Conservation (phyloP, 768 basidiomycete species). For the Tubosaeta sp. region DNA sequence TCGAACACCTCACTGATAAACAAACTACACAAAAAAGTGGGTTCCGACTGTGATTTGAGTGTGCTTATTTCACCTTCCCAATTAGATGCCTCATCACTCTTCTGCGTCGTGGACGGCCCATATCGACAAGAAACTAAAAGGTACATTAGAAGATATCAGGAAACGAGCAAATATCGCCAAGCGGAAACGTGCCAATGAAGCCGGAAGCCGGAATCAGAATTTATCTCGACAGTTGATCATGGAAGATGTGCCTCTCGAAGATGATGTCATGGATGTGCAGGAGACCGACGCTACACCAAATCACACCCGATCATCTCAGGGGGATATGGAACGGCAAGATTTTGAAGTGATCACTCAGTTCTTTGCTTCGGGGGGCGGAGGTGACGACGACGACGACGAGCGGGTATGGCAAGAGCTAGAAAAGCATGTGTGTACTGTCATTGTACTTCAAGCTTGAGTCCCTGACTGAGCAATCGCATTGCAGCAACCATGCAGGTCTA, state of each 20-base stretch:
- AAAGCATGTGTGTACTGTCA: conserved; percentile 36
- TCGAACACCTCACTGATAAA: conserved; percentile 35
- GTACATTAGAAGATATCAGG: conserved; percentile 43
- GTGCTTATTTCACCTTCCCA: not conserved
- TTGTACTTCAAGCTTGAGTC: not conserved
- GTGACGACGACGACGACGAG: conserved; percentile 42
- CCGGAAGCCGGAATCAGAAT: not conserved
- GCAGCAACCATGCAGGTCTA: conserved; percentile 41
- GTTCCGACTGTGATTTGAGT: not conserved
- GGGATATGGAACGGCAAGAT: conserved; percentile 34
- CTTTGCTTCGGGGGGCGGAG: conserved; percentile 50
- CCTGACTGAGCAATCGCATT: not conserved
- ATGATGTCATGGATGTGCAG: not conserved
- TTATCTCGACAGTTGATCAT: not conserved
- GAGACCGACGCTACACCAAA: not conserved
- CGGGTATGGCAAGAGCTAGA: conserved; percentile 51
- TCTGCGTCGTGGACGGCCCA: conserved; percentile 47
- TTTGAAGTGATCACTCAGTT: conserved; percentile 51
- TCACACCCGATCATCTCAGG: conserved; percentile 2
- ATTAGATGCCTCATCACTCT: conserved; percentile 60
- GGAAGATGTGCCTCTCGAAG: conserved; percentile 2
- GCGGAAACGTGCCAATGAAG: conserved; percentile 35
- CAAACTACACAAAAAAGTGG: conserved; percentile 45
- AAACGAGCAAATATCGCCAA: conserved; percentile 49
- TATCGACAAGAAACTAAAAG: conserved; percentile 29